Evolutionary conservation across 768 basidiomycete species (phyloP).

Genomic region (Paxillus rubicundulus): DNA sequence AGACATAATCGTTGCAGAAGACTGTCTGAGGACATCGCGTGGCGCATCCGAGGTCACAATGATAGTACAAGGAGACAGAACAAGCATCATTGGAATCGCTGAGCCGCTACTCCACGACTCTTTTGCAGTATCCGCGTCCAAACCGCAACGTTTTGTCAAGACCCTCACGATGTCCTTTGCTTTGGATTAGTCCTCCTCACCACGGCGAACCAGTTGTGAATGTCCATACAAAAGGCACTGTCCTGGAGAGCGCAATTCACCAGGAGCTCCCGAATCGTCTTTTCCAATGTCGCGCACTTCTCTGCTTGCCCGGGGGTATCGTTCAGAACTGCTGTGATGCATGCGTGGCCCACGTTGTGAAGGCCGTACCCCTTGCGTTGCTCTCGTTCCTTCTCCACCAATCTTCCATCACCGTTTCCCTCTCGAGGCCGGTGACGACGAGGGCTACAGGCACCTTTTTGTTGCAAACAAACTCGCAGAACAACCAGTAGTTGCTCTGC

Average conservation of each 20-base stretch:
- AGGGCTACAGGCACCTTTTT: slow-evolving; percentile 37
- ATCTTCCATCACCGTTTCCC: slow-evolving; percentile 30
- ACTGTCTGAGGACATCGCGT: too few species aligned
- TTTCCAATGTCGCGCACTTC: slow-evolving; percentile 25
- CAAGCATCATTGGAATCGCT: too few species aligned
- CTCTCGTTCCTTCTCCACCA: slow-evolving; percentile 34
- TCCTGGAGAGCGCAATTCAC: slow-evolving; percentile 12
- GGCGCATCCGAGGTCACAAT: too few species aligned
- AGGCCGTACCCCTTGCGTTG: slow-evolving; percentile 23
- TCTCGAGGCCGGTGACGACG: slow-evolving; percentile 41
- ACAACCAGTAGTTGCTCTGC: slow-evolving; percentile 39
- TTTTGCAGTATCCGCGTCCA: slow-evolving; percentile 28
- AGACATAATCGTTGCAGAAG: too few species aligned
- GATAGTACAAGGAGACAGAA: too few species aligned
- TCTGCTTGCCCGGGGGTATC: slow-evolving; percentile 15
- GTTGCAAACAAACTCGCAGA: slow-evolving; percentile 39
- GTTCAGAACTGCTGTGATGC: slow-evolving; percentile 28
- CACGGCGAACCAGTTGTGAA: slow-evolving; percentile 16
- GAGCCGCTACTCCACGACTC: too few species aligned
- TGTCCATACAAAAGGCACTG: slow-evolving; percentile 13
- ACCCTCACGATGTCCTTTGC: slow-evolving; percentile 16
- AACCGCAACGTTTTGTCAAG: slow-evolving; percentile 22
- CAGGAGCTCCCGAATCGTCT: slow-evolving; percentile 19
- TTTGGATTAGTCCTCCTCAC: slow-evolving; percentile 12
- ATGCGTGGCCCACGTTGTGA: slow-evolving; percentile 29